phyloP scores from a whole-genome alignment of 352 stramenopile genomes.

The Globisporangium echinulatum region DNA sequence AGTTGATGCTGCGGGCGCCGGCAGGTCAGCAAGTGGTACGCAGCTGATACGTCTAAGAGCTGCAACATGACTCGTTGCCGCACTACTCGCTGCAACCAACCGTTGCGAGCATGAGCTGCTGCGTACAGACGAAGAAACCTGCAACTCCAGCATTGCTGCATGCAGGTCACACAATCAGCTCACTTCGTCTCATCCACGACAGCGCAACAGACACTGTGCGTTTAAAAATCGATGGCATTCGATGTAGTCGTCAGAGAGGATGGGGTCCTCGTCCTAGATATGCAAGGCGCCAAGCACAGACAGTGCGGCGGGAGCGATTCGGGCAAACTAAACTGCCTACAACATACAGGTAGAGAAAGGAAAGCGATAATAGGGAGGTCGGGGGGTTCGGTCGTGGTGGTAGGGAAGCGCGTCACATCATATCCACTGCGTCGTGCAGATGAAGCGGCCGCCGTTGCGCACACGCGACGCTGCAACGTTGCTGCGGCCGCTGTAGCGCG shows the following conservation, averaged over 20 bases:
- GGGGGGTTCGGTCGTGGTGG: background rate
- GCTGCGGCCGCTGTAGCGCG: conserved; percentile 73
- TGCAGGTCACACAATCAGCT: background rate
- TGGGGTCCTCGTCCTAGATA: background rate
- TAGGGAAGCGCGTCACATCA: conserved; percentile 16
- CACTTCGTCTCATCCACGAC: too few species aligned
- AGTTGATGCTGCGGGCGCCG: background rate
- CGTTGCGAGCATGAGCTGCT: too few species aligned
- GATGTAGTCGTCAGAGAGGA: conserved; percentile 7
- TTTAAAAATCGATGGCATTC: conserved; percentile 15
- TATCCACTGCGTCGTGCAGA: conserved; percentile 78
- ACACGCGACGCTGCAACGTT: conserved; percentile 75
- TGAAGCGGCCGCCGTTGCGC: conserved; percentile 77
- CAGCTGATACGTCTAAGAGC: too few species aligned
- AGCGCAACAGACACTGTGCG: background rate
- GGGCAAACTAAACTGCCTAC: background rate
- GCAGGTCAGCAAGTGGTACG: background rate
- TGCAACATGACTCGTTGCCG: too few species aligned
- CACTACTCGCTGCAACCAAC: too few species aligned
- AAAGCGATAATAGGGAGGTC: background rate
- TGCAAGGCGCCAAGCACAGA: conserved; percentile 2
- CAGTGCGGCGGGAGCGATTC: background rate
- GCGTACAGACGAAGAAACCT: too few species aligned
- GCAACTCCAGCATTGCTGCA: background rate
- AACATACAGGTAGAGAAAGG: background rate